Evolutionary conservation across 352 stramenopile genomes (phyloP).

Genomic region (Phytophthora brassicae): DNA sequence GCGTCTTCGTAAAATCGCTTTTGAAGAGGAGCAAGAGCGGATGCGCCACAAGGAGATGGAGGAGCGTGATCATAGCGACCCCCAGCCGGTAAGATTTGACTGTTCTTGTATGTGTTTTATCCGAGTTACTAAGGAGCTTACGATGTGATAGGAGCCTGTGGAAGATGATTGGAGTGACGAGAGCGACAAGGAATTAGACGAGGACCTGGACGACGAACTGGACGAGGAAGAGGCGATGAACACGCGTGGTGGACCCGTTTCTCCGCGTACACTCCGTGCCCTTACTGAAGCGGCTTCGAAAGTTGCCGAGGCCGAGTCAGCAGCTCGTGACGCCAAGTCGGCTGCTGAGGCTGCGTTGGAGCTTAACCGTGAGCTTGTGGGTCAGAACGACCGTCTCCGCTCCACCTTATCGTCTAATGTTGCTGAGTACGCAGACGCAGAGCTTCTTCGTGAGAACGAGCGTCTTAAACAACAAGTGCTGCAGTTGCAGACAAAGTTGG

Average conservation of each 20-base stretch:
- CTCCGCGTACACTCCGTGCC: conserved; percentile 57
- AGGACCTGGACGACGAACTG: no score
- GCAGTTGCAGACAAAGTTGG: conserved; percentile 70
- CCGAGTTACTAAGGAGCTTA: conserved; percentile 55
- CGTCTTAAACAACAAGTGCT: conserved; percentile 71
- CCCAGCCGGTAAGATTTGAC: conserved; percentile 54
- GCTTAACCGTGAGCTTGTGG: conserved; percentile 60
- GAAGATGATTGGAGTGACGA: conserved; percentile 82
- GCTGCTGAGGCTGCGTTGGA: conserved; percentile 59
- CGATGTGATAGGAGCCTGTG: conserved; percentile 74
- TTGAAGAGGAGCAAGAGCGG: conserved; percentile 35
- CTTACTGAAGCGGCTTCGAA: conserved; percentile 74
- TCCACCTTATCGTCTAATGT: conserved; percentile 68
- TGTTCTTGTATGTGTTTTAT: neutral
- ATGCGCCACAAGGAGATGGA: conserved; percentile 44
- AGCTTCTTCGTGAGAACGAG: conserved; percentile 69
- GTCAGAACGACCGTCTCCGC: conserved; percentile 66
- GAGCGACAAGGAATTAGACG: conserved; percentile 69
- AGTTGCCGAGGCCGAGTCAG: conserved; percentile 72
- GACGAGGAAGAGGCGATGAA: conserved; percentile 26
- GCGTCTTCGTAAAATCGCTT: conserved; percentile 40
- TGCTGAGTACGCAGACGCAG: conserved; percentile 65
- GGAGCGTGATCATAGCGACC: conserved; percentile 43
- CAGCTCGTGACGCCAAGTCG: conserved; percentile 70
- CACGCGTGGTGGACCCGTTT: conserved; percentile 40